Evolutionary conservation across 345 rosid genomes (phyloP), one percentile per base, ranked within the genome.

Genomic region (Lumnitzera racemosa): DNA sequence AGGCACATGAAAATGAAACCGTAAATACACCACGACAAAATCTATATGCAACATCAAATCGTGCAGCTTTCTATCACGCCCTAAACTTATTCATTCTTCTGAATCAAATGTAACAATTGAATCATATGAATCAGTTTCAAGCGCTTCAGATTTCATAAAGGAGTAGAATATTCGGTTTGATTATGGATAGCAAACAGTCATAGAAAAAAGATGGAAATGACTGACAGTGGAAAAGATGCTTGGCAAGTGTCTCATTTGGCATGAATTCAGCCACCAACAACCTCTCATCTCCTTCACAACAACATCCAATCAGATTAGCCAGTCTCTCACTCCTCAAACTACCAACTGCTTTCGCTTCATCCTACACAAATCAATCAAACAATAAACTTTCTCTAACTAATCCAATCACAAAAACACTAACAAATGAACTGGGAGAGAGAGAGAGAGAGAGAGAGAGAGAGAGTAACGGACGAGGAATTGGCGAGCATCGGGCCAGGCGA

Each of bases 401-500:
- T 36, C 43, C 27, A 9, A 11, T 12, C 17, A 24, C 29, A 62
- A 51, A 68, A 2, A 12, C 23, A 16, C 15, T 12, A 46, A 52
- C 17, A 0, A 23, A 43, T 13, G 47, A 16, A 15, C 16, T 1
- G 1, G 2, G 47, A 8, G 55, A 24, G 47, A 15, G 7, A 43
- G 24, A 46, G 15, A 17, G 48, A 15, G 24, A 61, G 56, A 24
- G 47, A 15, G 7, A 43, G 24, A 46, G 15, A 17, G 48, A 15
- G 24, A 61, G 56, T 20, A 58, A 78, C 90, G 53, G 49, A 94
- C 97, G 41, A 94, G 78, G 66, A 94, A 94, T 74, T 94, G 99
- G 69, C 99, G 88, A 61, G 95, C 72, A 77, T 94, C 99, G 2
- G 97, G 91, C 97, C 99, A 94, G 24, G 97, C 96, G 48, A 78